phyloP scores from a whole-genome alignment of 139 green algal species.

The Chlamydomonas incerta region DNA sequence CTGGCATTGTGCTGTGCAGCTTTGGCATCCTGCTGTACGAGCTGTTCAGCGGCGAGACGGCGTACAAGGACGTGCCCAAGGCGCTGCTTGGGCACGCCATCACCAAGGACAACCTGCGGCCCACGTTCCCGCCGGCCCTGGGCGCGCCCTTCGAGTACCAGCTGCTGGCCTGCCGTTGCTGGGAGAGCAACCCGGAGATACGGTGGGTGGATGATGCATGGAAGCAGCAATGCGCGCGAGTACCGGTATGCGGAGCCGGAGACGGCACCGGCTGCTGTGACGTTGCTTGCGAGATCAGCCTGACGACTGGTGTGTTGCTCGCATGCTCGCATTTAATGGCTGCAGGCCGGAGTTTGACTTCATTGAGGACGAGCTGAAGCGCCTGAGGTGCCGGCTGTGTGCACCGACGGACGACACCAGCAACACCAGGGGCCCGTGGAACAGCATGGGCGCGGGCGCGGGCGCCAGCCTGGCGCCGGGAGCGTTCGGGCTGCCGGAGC shows the following conservation, averaged over 20 bases:
- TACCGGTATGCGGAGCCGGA: no score
- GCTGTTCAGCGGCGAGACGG: conserved; percentile 9
- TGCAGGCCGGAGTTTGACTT: conserved; percentile 47
- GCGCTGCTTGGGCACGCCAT: conserved; percentile 31
- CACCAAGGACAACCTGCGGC: conserved; percentile 37
- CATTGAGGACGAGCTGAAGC: conserved; percentile 48
- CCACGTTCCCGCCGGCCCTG: conserved; percentile 11
- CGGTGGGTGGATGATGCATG: background rate
- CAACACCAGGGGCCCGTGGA: no score
- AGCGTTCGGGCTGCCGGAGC: no score
- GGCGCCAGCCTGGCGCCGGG: no score
- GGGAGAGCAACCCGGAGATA: conserved; percentile 59
- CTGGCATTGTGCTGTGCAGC: no score
- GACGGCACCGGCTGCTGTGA: no score
- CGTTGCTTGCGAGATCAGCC: no score
- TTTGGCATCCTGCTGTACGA: conserved; percentile 40
- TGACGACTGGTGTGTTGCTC: no score
- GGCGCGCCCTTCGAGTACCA: conserved; percentile 39
- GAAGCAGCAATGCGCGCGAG: no score
- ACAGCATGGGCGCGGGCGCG: no score
- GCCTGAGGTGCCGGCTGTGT: conserved; percentile 34
- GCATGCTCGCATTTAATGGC: no score
- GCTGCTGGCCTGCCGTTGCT: conserved; percentile 61
- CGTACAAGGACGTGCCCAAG: background rate
- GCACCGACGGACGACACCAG: no score